Conservation (phyloP, 2,329 filamentous ascomycete species). For the Cercospora canescens region DNA sequence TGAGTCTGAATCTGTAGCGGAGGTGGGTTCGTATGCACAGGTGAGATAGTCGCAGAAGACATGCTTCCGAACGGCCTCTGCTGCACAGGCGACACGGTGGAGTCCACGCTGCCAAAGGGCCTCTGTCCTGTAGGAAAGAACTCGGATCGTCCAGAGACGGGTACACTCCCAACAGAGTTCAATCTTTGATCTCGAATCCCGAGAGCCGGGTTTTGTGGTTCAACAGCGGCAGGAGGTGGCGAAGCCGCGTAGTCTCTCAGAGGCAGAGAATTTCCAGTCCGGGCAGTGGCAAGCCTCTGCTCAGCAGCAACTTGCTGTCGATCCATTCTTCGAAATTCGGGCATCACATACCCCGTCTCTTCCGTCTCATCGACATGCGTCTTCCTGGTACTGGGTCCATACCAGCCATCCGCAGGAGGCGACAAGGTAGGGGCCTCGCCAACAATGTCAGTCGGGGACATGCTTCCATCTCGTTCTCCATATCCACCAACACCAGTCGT, state of each 20-base stretch:
- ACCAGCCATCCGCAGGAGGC: conserved; percentile 28
- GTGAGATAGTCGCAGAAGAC: conserved; percentile 12
- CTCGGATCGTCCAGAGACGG: conserved; percentile 15
- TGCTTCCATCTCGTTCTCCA: background rate
- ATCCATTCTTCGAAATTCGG: background rate
- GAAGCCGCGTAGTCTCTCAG: conserved; percentile 11
- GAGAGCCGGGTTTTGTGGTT: background rate
- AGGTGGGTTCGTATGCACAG: conserved; percentile 12
- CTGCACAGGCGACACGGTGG: conserved; percentile 21
- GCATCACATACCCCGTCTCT: background rate
- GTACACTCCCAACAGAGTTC: conserved; percentile 4
- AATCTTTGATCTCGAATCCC: background rate
- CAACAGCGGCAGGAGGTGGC: background rate
- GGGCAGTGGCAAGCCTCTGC: background rate
- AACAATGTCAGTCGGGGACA: background rate
- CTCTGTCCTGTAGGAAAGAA: conserved; percentile 9
- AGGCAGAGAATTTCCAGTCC: conserved; percentile 3
- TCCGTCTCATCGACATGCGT: conserved; percentile 10
- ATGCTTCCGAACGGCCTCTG: conserved; percentile 16
- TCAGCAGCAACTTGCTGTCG: background rate
- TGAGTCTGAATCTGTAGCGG: background rate
- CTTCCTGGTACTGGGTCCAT: conserved; percentile 17
- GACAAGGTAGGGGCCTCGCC: background rate
- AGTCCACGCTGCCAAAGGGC: conserved; percentile 13
- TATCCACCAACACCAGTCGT: background rate